These are phyloP conservation scores for Thalassiosira exigua DNA, from an alignment of 352 stramenopile genomes.

Conservation along the genomic window DNA sequence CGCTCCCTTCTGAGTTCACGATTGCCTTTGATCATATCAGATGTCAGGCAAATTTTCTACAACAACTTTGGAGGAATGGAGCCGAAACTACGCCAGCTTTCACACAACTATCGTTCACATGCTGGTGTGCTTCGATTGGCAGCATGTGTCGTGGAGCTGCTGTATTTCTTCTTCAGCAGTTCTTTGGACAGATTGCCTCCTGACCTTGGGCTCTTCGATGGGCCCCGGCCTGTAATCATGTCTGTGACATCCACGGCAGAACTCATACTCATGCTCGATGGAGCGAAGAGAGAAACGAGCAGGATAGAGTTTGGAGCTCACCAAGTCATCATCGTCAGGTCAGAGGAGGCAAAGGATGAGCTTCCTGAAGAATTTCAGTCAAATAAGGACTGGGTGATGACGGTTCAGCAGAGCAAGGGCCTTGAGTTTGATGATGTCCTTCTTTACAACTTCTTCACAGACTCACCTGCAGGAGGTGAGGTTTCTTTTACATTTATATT, in stretches of 20 bases:
- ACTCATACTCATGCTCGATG: slow-evolving; percentile 57
- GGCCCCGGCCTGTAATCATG: slow-evolving; percentile 58
- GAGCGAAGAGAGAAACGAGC: slow-evolving; percentile 53
- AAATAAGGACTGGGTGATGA: slow-evolving; percentile 64
- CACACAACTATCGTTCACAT: slow-evolving; percentile 71
- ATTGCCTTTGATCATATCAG: too few species aligned
- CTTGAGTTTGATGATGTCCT: slow-evolving; percentile 72
- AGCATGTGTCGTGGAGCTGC: slow-evolving; percentile 56
- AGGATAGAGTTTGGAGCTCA: slow-evolving; percentile 69
- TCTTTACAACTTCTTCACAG: slow-evolving; percentile 67
- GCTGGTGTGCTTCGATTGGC: slow-evolving; percentile 60
- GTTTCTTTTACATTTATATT: too few species aligned
- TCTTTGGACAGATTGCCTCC: slow-evolving; percentile 47
- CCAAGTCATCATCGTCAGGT: too few species aligned
- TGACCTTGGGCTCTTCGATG: slow-evolving; percentile 61
- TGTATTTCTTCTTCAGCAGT: slow-evolving; percentile 64
- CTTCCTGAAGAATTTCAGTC: slow-evolving; percentile 66
- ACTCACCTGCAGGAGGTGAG: slow-evolving; percentile 49
- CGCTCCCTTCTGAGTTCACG: too few species aligned
- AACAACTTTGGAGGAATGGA: slow-evolving; percentile 47
- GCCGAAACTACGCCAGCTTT: slow-evolving; percentile 48
- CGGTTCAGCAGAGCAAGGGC: slow-evolving; percentile 65
- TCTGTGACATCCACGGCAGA: slow-evolving; percentile 44
- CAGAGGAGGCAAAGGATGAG: slow-evolving; percentile 52
- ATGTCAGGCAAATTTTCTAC: slow-evolving; percentile 54